Evolutionary conservation across 2,329 filamentous ascomycete species (phyloP), one percentile per base, ranked within the genome.

Genomic region (Colletotrichum sp.): DNA sequence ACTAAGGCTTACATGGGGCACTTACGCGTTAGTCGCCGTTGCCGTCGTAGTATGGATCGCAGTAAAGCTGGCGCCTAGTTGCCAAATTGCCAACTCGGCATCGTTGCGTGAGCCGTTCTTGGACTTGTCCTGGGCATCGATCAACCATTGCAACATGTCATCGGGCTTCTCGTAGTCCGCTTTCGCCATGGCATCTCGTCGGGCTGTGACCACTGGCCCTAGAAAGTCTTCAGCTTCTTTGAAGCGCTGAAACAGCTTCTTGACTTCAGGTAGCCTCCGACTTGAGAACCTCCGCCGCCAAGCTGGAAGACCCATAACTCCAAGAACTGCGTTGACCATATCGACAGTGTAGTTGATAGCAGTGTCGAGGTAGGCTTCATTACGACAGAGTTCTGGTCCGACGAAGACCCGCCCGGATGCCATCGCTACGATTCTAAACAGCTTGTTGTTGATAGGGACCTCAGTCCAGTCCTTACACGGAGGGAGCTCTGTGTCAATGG

Each of bases 31-130:
- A 2, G 87, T 88, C 0, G 85, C 78, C 0, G 87, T 84, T 57
- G 87, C 79, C 0, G 87, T 86, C 0, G 88, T 90, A 0, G 88
- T 90, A 75, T 90, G 88, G 32, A 91, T 90, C 2, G 89, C 86
- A 0, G 88, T 88, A 68, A 90, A 87, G 52, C 83, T 86, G 10
- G 90, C 77, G 0, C 82, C 80, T 6, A 90, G 82, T 79, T 89
- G 85, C 18, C 86, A 80, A 48, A 82, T 82, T 8, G 87, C 85
- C 16, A 88, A 78, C 52, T 85, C 82, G 48, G 82, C 81, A 72
- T 84, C 81, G n/a, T 79, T 80, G 74, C 80, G 73, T 8, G 80
- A 77, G 5, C 78, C 79, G 12, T 83, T 83, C 78, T 86, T 84
- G 6, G 80, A 52, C 8, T 52, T 52, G 43, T 52, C 77, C 30